These are phyloP conservation scores for Xylaria sp. DNA, from an alignment of 2,329 filamentous ascomycete species.

Conservation along the genomic window DNA sequence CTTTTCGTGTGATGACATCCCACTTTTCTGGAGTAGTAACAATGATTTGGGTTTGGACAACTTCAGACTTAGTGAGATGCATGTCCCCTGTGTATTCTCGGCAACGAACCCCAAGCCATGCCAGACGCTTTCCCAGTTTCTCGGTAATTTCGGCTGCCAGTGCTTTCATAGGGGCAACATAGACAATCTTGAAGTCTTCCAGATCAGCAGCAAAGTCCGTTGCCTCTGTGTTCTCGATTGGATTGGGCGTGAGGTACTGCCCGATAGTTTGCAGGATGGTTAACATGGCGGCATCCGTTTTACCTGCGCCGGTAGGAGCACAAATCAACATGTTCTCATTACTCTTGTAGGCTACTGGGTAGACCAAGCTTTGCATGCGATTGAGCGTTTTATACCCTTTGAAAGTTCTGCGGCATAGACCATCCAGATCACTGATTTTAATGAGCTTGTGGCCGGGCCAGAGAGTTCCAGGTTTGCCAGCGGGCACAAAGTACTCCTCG, in stretches of 20 bases:
- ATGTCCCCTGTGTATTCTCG: constrained; percentile 98
- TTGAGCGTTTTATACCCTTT: constrained; percentile 93
- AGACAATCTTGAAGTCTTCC: constrained; percentile 97
- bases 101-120: constrained; percentile 92
- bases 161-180: constrained; percentile 99
- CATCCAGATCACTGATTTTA: constrained; percentile 84
- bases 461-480: constrained; percentile 79
- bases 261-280: constrained; percentile 91
- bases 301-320: constrained; percentile 96
- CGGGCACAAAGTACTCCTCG: constrained; percentile 89
- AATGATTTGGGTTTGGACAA: constrained; percentile 95
- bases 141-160: constrained; percentile 95
- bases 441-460: constrained; percentile 80
- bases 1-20: constrained; percentile 98
- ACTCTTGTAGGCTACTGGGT: constrained; percentile 93
- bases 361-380: constrained; percentile 97
- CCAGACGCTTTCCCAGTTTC: constrained; percentile 89
- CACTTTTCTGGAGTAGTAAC: constrained; percentile 99
- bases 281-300: constrained; percentile 98
- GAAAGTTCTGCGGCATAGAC: constrained; percentile 90
- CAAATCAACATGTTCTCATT: constrained; percentile 99
- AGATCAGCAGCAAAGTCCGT: constrained; percentile 83
- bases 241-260: constrained; percentile 84
- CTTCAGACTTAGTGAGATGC: constrained; percentile 97
- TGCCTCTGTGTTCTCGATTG: constrained; percentile 76